A percentile compares a stretch with the other conserved stretches of the same genome.
Evolutionary conservation across 2,329 filamentous ascomycete species (phyloP).

Genomic region (Neobulgaria alba): DNA sequence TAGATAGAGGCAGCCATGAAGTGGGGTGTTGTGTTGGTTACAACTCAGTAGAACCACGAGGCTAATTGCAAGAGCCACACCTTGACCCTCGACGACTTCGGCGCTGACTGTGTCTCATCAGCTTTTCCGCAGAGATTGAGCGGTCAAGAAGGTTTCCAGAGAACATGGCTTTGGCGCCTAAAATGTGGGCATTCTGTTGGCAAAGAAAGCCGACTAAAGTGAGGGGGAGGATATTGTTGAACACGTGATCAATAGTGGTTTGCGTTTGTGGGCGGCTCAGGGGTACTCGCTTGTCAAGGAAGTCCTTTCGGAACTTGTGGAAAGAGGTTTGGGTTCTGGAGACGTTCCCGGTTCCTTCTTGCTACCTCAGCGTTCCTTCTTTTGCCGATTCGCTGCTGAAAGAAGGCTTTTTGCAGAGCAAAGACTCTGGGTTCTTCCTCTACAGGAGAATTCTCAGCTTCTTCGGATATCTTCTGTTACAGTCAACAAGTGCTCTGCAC

Average conservation of each 20-base stretch:
- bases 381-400: constrained; percentile 73
- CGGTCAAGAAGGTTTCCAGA: neutral
- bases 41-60: constrained; percentile 3
- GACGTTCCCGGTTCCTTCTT: constrained; percentile 70
- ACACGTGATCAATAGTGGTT: neutral
- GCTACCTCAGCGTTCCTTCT: constrained; percentile 71
- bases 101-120: constrained; percentile 21
- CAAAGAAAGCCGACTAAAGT: neutral
- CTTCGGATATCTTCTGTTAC: constrained; percentile 22
- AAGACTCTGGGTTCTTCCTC: constrained; percentile 75
- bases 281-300: constrained; percentile 25
- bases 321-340: constrained; percentile 72
- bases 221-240: neutral
- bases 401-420: constrained; percentile 79
- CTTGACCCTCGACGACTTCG: neutral
- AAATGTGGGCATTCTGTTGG: neutral
- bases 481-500: constrained; percentile 4
- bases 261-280: neutral
- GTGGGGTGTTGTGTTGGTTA: constrained; percentile 2
- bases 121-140: neutral
- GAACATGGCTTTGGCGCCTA: constrained; percentile 1
- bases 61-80: constrained; percentile 4
- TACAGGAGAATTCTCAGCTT: constrained; percentile 4
- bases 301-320: constrained; percentile 69
- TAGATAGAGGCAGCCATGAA: constrained; percentile 2